Base-by-base conservation (phyloP, 768 basidiomycete genomes). In the Mycena sanguinolenta region DNA sequence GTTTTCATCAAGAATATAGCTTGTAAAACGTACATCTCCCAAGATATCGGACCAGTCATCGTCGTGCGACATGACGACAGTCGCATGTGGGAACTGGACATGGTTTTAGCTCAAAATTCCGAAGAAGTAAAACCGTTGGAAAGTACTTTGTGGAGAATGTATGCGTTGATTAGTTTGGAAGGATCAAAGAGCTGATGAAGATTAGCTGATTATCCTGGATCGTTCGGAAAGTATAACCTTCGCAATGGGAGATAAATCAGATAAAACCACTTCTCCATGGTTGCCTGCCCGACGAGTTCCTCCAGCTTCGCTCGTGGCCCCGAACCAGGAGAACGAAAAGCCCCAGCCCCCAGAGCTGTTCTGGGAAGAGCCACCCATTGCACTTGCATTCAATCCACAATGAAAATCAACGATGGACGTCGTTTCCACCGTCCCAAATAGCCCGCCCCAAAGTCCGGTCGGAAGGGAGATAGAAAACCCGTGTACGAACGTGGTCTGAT, bases 401-500 rank as follows among this genome's bases (percentile, higher is more conserved):
- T 55, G 32, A n/a, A 55, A 55, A 55, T 55, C 54, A 21, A 36
- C 54, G n/a, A 55, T 34, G 32, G 54, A 36, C 32, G 32, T 16
- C 5, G 54, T 55, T 55, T 55, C 21, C 8, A 55, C 54, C 6
- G 30, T 17, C 9, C 54, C 54, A 27, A 36, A 34, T 13, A 55
- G 16, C 21, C 34, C 17, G 23, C 54, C 55, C 55, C 64, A 58
- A 38, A 58, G 55, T 25, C 64, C 57, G 10, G 13, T 46, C 12
- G 25, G 38, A 1, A 67, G 58, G 1, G 65, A 67, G 13, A 67
- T 67, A 1, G 58, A 59, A 2, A 67, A 58, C 12, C 65, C 65
- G 36, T 67, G 58, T 42, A 67, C 12, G 58, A 67, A 67, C 17
- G 19, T 28, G 34, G 65, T 67, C n/a, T 67, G 65, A 42, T 67